Percentiles rank a stretch among this genome's conserved stretches.
These are phyloP conservation scores for Xylaria longipes DNA, from an alignment of 495 filamentous ascomycete species.

Conservation along the genomic window DNA sequence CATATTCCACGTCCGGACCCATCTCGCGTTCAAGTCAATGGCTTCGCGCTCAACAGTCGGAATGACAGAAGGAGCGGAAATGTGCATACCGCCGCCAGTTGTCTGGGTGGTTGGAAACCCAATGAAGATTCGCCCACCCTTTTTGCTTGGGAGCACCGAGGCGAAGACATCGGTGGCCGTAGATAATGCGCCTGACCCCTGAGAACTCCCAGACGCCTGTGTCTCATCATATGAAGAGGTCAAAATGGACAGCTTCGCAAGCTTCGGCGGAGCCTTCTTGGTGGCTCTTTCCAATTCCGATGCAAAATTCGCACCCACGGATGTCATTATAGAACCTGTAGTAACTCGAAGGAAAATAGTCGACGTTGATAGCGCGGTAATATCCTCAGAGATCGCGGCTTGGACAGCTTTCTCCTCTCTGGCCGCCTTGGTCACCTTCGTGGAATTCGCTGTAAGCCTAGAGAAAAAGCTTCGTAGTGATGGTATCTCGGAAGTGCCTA, in stretches of 20 bases:
- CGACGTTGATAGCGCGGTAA: conserved; percentile 68
- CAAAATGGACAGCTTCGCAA: conserved; percentile 81
- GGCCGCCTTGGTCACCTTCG: conserved; percentile 52
- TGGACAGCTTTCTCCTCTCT: conserved; percentile 62
- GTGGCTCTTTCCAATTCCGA: conserved; percentile 94
- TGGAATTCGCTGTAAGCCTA: conserved; percentile 59
- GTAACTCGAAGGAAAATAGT: conserved; percentile 88
- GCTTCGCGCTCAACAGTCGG: conserved; percentile 98
- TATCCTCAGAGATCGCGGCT: conserved; percentile 66
- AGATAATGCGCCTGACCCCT: conserved; percentile 50
- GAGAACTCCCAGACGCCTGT: conserved; percentile 62
- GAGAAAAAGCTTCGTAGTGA: conserved; percentile 84
- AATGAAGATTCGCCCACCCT: conserved; percentile 89
- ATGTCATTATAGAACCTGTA: conserved; percentile 79
- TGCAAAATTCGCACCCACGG: conserved; percentile 68
- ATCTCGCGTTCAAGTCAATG: conserved; percentile 94
- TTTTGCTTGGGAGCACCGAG: conserved; percentile 86
- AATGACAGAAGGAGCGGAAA: conserved; percentile 98
- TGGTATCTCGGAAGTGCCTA: conserved; percentile 47
- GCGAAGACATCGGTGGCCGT: conserved; percentile 78
- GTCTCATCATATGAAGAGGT: conserved; percentile 90
- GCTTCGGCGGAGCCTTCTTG: conserved; percentile 92
- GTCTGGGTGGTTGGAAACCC: conserved; percentile 98
- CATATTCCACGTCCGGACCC: conserved; percentile 93
- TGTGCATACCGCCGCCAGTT: conserved; percentile 89